These are phyloP conservation scores for Eucalyptus erythrocorys DNA, from an alignment of 345 rosid genomes.

Conservation along the genomic window DNA sequence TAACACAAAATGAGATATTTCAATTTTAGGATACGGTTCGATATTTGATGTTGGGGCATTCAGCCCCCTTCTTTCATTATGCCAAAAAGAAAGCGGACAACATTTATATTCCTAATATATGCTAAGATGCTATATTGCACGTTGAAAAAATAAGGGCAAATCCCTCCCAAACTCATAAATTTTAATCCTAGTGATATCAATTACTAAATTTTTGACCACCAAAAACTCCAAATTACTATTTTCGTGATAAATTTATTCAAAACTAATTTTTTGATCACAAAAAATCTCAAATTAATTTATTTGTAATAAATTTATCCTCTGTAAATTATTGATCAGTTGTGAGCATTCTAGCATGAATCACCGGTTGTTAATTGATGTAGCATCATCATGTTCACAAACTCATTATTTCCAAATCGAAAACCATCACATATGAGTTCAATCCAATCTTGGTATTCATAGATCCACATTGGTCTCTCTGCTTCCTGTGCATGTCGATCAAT, in stretches of 20 bases:
- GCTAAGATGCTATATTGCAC: not conserved
- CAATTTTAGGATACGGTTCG: too few relatives aligned
- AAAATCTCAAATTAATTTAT: too few relatives aligned
- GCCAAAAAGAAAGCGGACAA: not conserved
- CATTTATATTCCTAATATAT: not conserved
- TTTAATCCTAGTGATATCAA: not conserved
- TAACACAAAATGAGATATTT: not conserved
- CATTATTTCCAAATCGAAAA: not conserved
- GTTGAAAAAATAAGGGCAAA: not conserved
- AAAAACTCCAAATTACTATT: not conserved
- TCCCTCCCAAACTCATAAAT: not conserved
- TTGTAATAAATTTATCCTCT: too few relatives aligned
- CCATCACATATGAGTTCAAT: not conserved
- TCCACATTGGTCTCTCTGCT: not conserved
- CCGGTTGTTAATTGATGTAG: not conserved
- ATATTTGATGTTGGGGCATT: not conserved
- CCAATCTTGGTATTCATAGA: not conserved
- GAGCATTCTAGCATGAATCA: not conserved
- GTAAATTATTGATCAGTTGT: too few relatives aligned
- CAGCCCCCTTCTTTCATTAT: not conserved
- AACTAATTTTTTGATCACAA: not conserved
- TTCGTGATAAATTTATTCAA: accelerated
- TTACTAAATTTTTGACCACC: not conserved
- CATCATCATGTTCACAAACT: not conserved
- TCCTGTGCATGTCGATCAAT: not conserved